Evolutionary conservation across 352 stramenopile species (phyloP).

Genomic region (Phytophthora foliorum): DNA sequence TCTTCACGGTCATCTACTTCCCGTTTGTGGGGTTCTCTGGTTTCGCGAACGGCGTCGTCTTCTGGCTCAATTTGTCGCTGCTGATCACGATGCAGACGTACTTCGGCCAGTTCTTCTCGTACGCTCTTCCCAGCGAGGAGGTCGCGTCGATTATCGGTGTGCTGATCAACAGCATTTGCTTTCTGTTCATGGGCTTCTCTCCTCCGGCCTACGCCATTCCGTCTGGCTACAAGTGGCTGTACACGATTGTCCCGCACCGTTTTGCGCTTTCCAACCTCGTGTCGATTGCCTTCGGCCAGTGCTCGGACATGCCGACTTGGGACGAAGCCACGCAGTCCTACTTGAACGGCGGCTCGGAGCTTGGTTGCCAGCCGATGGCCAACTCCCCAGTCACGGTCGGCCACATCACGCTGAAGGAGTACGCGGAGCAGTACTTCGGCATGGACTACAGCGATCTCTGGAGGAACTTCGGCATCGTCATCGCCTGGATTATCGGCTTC

Average conservation of each 20-base stretch:
- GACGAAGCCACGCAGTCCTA: constrained; percentile 28
- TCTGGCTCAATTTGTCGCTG: constrained; percentile 47
- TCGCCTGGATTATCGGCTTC: constrained; percentile 42
- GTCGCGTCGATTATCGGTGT: constrained; percentile 54
- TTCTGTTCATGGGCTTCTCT: constrained; percentile 50
- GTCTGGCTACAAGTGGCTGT: constrained; percentile 8
- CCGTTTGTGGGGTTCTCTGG: constrained; percentile 84
- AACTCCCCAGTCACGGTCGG: constrained; percentile 32
- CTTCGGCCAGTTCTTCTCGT: constrained; percentile 36
- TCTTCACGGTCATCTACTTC: constrained; percentile 78
- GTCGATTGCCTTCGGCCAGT: constrained; percentile 29
- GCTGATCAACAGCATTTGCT: constrained; percentile 53
- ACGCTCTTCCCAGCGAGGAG: constrained; percentile 44
- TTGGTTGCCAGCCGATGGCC: constrained; percentile 35
- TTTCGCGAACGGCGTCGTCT: constrained; percentile 44
- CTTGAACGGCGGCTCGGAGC: constrained; percentile 29
- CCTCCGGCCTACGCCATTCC: constrained; percentile 28
- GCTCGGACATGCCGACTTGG: constrained; percentile 13
- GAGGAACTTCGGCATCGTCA: constrained; percentile 34
- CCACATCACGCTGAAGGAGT: constrained; percentile 41
- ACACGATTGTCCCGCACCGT: constrained; percentile 11
- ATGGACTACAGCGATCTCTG: constrained; percentile 28
- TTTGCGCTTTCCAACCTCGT: constrained; percentile 33
- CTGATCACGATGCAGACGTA: constrained; percentile 57
- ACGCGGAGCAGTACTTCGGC: constrained; percentile 38